These are phyloP conservation scores for Teunomyces kruisii DNA, from an alignment of 805 yeast species.

Conservation along the genomic window DNA sequence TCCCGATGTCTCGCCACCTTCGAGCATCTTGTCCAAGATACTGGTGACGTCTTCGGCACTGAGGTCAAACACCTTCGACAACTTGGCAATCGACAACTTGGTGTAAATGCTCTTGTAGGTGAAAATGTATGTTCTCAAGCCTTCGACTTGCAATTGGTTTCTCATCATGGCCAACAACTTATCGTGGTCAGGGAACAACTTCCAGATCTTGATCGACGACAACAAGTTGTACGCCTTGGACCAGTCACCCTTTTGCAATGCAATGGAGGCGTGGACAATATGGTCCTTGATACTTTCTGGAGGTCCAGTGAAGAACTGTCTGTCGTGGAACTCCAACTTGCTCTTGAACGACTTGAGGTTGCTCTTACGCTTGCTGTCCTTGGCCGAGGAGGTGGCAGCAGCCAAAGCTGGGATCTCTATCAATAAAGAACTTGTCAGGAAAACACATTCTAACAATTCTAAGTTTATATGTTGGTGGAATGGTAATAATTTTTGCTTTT, in stretches of 20 bases:
- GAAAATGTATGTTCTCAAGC: conserved; percentile 89
- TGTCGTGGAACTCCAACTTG: conserved; percentile 87
- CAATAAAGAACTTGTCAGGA: conserved; percentile 83
- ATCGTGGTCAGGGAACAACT: conserved; percentile 68
- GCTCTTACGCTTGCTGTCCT: conserved; percentile 56
- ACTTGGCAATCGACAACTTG: conserved; percentile 65
- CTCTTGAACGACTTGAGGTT: conserved; percentile 85
- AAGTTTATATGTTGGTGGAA: conserved; percentile 98
- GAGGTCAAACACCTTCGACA: conserved; percentile 68
- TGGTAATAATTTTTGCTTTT: conserved; percentile 83
- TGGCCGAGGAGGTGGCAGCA: conserved; percentile 62
- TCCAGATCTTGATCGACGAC: conserved; percentile 82
- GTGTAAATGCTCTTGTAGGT: conserved; percentile 75
- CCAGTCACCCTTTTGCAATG: conserved; percentile 91
- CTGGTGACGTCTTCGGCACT: conserved; percentile 55
- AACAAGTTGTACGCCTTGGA: conserved; percentile 68
- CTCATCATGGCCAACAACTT: conserved; percentile 68
- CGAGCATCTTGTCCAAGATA: conserved; percentile 72
- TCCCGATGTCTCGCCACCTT: conserved; percentile 75
- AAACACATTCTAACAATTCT: conserved; percentile 91
- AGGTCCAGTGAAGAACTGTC: conserved; percentile 95
- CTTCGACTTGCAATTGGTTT: conserved; percentile 81
- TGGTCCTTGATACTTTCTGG: conserved; percentile 95
- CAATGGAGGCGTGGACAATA: conserved; percentile 88
- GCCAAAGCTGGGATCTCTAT: conserved; percentile 86